Percentiles rank a stretch among this genome's conserved stretches.
Evolutionary conservation across 805 yeast species (phyloP).

Genomic region (Metschnikowia kofuensis): DNA sequence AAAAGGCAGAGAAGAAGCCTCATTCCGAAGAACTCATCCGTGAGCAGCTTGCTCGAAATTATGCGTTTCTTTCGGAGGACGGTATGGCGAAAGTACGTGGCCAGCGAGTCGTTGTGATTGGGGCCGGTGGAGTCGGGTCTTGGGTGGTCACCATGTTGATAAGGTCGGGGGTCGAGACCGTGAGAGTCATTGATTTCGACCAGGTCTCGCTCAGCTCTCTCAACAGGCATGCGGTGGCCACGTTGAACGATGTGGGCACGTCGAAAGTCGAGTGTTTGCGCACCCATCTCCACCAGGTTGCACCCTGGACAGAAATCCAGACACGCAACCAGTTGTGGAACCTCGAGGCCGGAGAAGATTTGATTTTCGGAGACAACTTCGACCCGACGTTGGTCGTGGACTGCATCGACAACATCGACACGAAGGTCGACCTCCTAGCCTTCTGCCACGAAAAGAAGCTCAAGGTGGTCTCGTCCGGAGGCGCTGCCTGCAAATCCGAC

Average conservation of each 20-base stretch:
- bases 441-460: constrained; percentile 61
- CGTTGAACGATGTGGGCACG: constrained; percentile 86
- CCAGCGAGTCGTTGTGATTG: constrained; percentile 74
- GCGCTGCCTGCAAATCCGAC: constrained; percentile 96
- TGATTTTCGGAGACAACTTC: constrained; percentile 47
- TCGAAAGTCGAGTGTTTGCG: constrained; percentile 82
- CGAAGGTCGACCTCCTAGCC: constrained; percentile 87
- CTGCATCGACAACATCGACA: constrained; percentile 94
- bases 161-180: constrained; percentile 80
- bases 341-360: constrained; percentile 57
- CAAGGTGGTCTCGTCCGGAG: constrained; percentile 87
- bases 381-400: constrained; percentile 82
- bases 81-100: constrained; percentile 74
- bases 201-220: constrained; percentile 91
- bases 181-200: constrained; percentile 89
- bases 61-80: constrained; percentile 84
- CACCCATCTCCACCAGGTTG: constrained; percentile 63
- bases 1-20: neutral
- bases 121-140: constrained; percentile 99
- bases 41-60: constrained; percentile 92
- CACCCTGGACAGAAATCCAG: constrained; percentile 93
- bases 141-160: constrained; percentile 91
- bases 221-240: constrained; percentile 94
- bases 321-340: constrained; percentile 78
- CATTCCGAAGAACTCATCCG: constrained; percentile 67